Base-by-base conservation (phyloP, 345 rosid species). In the Eucalyptus curtisii region DNA sequence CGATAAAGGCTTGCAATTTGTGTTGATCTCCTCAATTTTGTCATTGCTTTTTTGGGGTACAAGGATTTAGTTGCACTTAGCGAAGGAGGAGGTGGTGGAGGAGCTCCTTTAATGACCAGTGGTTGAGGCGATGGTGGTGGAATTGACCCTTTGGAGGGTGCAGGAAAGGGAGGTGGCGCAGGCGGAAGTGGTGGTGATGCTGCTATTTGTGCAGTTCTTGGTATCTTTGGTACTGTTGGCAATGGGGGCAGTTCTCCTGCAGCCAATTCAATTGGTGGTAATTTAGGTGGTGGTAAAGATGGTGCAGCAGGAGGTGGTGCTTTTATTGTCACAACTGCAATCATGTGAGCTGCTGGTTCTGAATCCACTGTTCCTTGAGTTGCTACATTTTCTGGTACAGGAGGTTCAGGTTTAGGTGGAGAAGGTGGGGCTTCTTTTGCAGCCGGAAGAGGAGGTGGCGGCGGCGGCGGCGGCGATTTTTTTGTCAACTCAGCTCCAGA, bases 11-110 rank as follows among this genome's bases (percentile, higher is more conserved):
- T 95, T 6, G 96, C 93, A 90, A 98, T 91, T 48, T 98, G 97
- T 82, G 93, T 94, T 88, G 98, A 98, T 88, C 99, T 93, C 93
- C 95, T 97, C 92, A 98, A 90, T 89, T 94, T 98, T 33, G 97
- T 95, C 19, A 86, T 86, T 87, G 95, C 92, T 92, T 95, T 96
- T 94, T 92, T 95, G 88, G 98, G 93, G 17, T 95, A 91, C 87
- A 95, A 92, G 89, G 94, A 89, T 89, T 89, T 94, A 55, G 91
- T 90, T 47, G 93, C 92, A 88, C 93, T 89, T 53, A 91, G 90
- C 11, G 96, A 96, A 89, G 95, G 96, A 2, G 97, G 95, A 3
- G 90, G 91, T 13, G 98, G 98, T 33, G 95, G 96, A 80, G 93
- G 90, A 57, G 88, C 91, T 88, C 94, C 96, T 30, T 87, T 94